These are phyloP conservation scores for Xerocomellus dryophilus DNA, from an alignment of 768 basidiomycete species.

Conservation along the genomic window DNA sequence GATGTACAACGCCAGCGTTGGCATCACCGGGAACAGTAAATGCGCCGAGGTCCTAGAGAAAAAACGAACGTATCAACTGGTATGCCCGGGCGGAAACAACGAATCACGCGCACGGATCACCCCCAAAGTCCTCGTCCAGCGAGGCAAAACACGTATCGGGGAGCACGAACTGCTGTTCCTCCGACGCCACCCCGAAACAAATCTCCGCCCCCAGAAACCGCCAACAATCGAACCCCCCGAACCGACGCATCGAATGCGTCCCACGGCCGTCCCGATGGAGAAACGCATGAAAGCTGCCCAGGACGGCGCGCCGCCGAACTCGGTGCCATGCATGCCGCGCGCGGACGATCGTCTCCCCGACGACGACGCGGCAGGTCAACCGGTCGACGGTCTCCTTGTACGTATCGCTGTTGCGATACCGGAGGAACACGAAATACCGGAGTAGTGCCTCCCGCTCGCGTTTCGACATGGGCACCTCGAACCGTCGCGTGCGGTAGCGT, in stretches of 20 bases:
- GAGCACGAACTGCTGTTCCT: constrained; percentile 56
- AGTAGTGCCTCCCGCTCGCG: constrained; percentile 39
- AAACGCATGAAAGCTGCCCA: constrained; percentile 31
- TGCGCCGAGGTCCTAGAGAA: constrained; percentile 43
- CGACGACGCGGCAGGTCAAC: constrained; percentile 25
- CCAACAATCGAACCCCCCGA: constrained; percentile 43
- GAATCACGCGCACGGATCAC: constrained; percentile 25
- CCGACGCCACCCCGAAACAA: constrained; percentile 51
- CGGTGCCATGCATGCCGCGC: constrained; percentile 27
- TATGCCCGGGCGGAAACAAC: not conserved
- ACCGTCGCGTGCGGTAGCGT: constrained; percentile 4
- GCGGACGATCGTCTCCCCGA: constrained; percentile 20
- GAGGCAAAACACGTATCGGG: constrained; percentile 53
- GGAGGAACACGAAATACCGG: constrained; percentile 52
- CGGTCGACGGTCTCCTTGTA: constrained; percentile 40
- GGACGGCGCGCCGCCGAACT: constrained; percentile 26
- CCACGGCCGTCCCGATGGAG: constrained; percentile 13
- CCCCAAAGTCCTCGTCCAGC: constrained; percentile 46
- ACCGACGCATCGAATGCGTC: constrained; percentile 1
- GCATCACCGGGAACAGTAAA: constrained; percentile 54
- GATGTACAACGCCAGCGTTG: constrained; percentile 52
- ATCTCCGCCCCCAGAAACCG: constrained; percentile 47
- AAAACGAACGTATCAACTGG: not conserved
- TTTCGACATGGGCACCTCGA: constrained; percentile 21
- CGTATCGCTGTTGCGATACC: constrained; percentile 53